Base-by-base conservation (phyloP, 2,329 filamentous ascomycete species). In the Proliferodiscus dingleyae region DNA sequence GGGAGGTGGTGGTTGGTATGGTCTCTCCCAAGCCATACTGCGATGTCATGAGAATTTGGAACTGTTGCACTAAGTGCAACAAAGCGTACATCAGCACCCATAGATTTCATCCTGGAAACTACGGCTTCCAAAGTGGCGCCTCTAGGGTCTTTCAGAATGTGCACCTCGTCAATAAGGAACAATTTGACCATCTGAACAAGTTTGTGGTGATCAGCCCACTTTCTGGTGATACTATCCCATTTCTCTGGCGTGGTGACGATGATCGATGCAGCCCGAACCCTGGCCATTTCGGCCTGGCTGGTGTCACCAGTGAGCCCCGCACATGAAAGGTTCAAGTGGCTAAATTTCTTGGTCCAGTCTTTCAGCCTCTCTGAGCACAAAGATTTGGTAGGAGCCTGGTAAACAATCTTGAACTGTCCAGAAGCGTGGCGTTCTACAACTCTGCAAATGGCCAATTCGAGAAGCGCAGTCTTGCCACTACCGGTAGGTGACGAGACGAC, bases 221-320 rank as follows among this genome's bases (percentile, higher is more conserved):
- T 90, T 15, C 88, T 75, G 0, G 89, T 94, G 63, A 93, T 83
- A 49, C 87, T 91, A 61, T 95, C 88, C 88, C 88, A 94, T 60
- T 94, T 94, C 65, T 95, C 88, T 0, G 89, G 88, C 0, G 88
- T 95, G 0, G 89, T 93, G 51, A 94, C 76, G 54, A 95, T 91
- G 52, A 95, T 87, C 37, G 82, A 83, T 3, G 87, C 87, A 55
- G 73, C 79, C 49, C 88, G 82, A 5, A 91, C 83, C 43, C 75
- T 78, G 18, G 73, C 72, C 48, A 89, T 71, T 54, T 90, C 81
- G 4, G 69, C 66, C 41, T 76, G 71, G 29, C 86, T 82, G 0
- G 86, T 90, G 60, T 94, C 89, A 1, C 89, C 88, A 3, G 89
- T 95, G 46, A 94, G 72, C 62, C 93, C 87, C 3, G 82, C 81